These are phyloP conservation scores for Penicillium canariense DNA, from an alignment of 495 filamentous ascomycete genomes.

Conservation along the genomic window DNA sequence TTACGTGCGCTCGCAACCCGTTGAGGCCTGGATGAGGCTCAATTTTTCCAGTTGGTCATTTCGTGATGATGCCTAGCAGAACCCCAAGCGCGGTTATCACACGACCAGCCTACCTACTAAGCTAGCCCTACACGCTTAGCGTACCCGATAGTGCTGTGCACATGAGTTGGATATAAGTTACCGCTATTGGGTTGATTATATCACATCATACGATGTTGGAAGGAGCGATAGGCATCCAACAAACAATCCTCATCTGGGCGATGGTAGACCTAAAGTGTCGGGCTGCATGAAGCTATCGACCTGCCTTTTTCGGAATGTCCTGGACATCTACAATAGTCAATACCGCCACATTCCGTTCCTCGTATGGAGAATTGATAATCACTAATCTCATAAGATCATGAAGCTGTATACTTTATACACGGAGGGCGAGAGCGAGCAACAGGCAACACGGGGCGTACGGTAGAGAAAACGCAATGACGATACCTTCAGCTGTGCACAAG, in stretches of 20 bases:
- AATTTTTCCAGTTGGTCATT: not conserved
- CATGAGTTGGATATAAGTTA: too few relatives aligned
- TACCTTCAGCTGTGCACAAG: not conserved
- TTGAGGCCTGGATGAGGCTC: not conserved
- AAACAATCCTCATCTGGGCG: not conserved
- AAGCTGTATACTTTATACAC: not conserved
- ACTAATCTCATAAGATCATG: not conserved
- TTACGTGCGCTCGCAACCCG: not conserved
- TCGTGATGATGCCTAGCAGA: slow-evolving; percentile 1
- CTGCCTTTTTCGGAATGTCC: not conserved
- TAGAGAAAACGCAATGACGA: not conserved
- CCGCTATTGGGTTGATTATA: not conserved
- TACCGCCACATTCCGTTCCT: not conserved
- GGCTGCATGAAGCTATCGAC: not conserved
- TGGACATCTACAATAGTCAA: not conserved
- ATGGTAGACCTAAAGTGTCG: not conserved
- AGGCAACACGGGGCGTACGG: not conserved
- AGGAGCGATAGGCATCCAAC: not conserved
- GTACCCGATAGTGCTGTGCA: not conserved
- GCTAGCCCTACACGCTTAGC: slow-evolving; percentile 4
- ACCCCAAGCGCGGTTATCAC: not conserved
- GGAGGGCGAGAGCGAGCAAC: not conserved
- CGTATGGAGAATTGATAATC: not conserved
- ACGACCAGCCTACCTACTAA: not conserved
- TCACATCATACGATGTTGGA: not conserved